phyloP scores from a whole-genome alignment of 2,329 filamentous ascomycete genomes.

The Fusarium burgessii region DNA sequence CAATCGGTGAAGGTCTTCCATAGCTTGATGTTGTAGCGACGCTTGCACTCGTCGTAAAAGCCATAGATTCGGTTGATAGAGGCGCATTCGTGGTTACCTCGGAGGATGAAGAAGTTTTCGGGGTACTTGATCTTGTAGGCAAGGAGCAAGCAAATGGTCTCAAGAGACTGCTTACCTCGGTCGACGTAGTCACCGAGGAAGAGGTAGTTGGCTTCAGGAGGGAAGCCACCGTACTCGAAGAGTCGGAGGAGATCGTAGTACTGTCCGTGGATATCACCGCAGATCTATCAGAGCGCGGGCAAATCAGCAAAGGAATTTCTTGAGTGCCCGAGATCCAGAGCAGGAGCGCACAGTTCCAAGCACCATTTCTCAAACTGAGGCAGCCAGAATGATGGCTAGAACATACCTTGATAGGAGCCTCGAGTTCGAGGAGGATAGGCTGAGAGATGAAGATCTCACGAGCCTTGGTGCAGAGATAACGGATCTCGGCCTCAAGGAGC shows the following conservation, averaged over 20 bases:
- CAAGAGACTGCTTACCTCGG: constrained; percentile 97
- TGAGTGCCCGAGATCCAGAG: neutral
- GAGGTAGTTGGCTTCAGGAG: constrained; percentile 98
- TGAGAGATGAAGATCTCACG: constrained; percentile 99
- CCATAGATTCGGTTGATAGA: constrained; percentile 99
- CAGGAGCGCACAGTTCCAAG: neutral
- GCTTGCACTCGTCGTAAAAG: constrained; percentile 99
- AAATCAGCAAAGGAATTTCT: constrained; percentile 31
- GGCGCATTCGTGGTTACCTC: constrained; percentile 98
- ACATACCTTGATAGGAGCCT: constrained; percentile 97
- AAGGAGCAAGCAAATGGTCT: constrained; percentile 96
- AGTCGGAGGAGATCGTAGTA: constrained; percentile 98
- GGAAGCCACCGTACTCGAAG: constrained; percentile 98
- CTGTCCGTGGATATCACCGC: constrained; percentile 98
- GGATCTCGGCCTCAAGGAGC: constrained; percentile 94
- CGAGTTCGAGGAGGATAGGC: constrained; percentile 95
- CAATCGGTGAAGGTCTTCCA: constrained; percentile 99
- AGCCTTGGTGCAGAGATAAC: constrained; percentile 97
- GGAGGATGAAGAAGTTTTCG: constrained; percentile 99
- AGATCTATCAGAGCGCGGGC: constrained; percentile 74
- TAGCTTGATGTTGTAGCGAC: constrained; percentile 98
- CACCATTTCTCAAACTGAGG: constrained; percentile 3
- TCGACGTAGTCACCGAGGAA: constrained; percentile 99
- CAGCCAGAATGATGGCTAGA: constrained; percentile 2
- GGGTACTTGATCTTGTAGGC: constrained; percentile 99